phyloP scores from a whole-genome alignment of 1,284 basidiomycete genomes.

The Afroboletus lepidellus region DNA sequence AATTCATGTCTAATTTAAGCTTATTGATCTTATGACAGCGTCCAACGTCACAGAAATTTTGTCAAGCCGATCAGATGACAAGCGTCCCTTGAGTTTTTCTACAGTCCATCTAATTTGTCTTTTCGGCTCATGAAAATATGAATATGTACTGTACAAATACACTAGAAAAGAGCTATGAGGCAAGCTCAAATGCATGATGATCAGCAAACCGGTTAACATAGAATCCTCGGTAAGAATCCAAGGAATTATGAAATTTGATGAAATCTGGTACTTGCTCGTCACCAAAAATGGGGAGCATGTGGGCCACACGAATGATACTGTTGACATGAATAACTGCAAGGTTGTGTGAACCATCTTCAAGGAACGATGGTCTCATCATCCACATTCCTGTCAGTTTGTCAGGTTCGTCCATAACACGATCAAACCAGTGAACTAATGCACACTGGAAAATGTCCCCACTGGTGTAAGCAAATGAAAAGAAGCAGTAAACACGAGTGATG shows the following conservation, averaged over 20 bases:
- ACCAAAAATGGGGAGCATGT: background rate
- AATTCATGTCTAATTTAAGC: no score
- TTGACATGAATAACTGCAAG: conserved; percentile 5
- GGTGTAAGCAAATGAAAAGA: background rate
- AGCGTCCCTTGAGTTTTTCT: no score
- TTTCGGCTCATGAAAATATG: no score
- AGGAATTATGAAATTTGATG: background rate
- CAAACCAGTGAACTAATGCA: conserved; percentile 9
- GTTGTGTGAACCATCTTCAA: background rate
- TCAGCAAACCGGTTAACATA: background rate
- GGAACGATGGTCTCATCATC: conserved; percentile 4
- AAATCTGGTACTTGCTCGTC: background rate
- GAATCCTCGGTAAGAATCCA: background rate
- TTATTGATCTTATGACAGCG: no score
- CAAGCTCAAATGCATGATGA: background rate
- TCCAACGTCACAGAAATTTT: no score
- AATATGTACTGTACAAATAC: no score
- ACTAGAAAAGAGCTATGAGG: no score
- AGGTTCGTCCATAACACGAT: background rate
- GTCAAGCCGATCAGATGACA: no score
- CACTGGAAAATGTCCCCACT: background rate
- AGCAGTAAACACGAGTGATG: background rate
- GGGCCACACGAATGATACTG: background rate
- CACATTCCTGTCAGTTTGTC: conserved; percentile 7
- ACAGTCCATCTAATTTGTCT: no score